These are phyloP conservation scores for Acanthamoeba quina DNA, from an alignment of 208 protist species.

Conservation along the genomic window DNA sequence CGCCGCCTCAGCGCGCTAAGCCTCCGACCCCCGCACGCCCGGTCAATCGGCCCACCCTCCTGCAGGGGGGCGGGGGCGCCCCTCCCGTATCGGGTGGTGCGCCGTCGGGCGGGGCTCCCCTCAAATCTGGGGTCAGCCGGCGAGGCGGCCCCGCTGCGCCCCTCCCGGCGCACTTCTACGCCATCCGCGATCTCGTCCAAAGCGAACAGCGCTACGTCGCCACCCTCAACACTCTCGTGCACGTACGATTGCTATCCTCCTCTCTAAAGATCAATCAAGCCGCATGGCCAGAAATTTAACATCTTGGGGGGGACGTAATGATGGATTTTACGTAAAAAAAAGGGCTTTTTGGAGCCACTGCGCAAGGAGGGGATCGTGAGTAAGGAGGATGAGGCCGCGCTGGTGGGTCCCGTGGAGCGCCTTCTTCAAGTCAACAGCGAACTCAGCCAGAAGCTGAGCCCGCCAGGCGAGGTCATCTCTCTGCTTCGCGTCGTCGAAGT, in stretches of 20 bases:
- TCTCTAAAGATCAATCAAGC: too few relatives aligned
- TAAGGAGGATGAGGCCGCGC: background rate
- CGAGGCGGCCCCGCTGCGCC: background rate
- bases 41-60: background rate
- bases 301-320: background rate
- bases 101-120: background rate
- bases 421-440: background rate
- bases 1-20: background rate
- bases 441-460: conserved; percentile 38
- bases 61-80: background rate
- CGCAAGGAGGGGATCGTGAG: background rate
- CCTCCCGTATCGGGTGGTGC: too few relatives aligned
- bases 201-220: conserved; percentile 44
- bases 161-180: conserved; percentile 26
- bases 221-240: background rate
- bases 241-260: background rate
- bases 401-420: conserved; percentile 19
- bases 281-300: too few relatives aligned
- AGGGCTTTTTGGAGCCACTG: conserved; percentile 29
- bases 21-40: background rate
- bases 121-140: background rate
- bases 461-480: conserved; percentile 32
- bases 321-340: background rate
- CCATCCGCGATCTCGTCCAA: conserved; percentile 21
- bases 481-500: conserved; percentile 8